These are phyloP conservation scores for Eimeria sp. DNA, from an alignment of 169 alveolate species.

Conservation along the genomic window DNA sequence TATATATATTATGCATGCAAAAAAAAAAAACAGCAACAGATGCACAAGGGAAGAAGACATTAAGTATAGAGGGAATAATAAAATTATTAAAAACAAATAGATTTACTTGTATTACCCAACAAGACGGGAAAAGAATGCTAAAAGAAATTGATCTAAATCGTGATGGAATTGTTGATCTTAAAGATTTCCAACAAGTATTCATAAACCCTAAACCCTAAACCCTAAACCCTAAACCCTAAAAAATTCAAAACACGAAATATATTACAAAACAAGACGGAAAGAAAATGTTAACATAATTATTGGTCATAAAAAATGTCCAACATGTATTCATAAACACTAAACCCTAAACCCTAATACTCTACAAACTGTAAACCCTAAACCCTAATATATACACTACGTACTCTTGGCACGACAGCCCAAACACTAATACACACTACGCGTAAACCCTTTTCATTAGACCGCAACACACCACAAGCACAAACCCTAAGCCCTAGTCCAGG, in stretches of 20 bases:
- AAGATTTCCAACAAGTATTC: conserved; percentile 37
- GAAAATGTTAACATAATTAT: too few relatives aligned
- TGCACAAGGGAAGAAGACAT: too few relatives aligned
- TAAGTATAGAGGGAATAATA: not conserved
- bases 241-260: not conserved
- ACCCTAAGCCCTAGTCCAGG: too few relatives aligned
- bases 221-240: conserved; percentile 5
- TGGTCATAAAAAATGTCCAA: not conserved
- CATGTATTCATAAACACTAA: not conserved
- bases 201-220: not conserved
- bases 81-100: not conserved
- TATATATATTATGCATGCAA: too few relatives aligned
- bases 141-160: conserved; percentile 38
- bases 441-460: too few relatives aligned
- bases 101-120: conserved; percentile 31
- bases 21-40: too few relatives aligned
- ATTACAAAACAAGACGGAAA: not conserved
- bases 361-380: not conserved
- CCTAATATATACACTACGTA: not conserved
- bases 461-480: too few relatives aligned
- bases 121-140: not conserved
- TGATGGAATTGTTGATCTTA: conserved; percentile 26
- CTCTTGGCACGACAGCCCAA: too few relatives aligned
- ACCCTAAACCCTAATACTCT: not conserved
- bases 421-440: too few relatives aligned